phyloP scores from a whole-genome alignment of 169 alveolate species.

The Pseudocohnilembus persalinus region DNA sequence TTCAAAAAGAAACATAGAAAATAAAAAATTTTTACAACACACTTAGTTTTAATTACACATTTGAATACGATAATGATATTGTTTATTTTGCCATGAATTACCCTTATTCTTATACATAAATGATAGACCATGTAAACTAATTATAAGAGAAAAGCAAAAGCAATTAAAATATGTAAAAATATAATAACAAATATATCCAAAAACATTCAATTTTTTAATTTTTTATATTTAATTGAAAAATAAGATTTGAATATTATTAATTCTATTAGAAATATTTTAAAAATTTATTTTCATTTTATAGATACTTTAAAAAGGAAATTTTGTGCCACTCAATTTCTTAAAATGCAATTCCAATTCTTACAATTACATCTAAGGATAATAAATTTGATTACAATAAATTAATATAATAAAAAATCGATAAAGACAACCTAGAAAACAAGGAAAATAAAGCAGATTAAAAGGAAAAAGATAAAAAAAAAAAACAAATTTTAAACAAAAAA shows the following conservation, averaged over 20 bases:
- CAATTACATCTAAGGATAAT: no score
- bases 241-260: no score
- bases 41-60: constrained; percentile 17
- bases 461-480: constrained; percentile 37
- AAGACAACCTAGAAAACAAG: no score
- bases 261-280: no score
- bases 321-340: constrained; percentile 67
- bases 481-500: constrained; percentile 23
- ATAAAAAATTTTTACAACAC: constrained; percentile 20
- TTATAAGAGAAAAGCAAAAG: constrained; percentile 10
- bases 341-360: constrained; percentile 67
- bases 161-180: constrained; percentile 20
- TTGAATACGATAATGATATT: constrained; percentile 49
- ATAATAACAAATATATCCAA: background rate
- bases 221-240: no score
- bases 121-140: constrained; percentile 10
- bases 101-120: constrained; percentile 77
- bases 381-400: no score
- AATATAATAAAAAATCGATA: no score
- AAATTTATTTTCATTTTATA: background rate
- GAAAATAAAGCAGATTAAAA: background rate
- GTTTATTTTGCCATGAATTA: constrained; percentile 78
- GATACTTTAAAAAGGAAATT: constrained; percentile 43
- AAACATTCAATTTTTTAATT: no score
- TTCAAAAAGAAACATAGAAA: background rate